Conservation (phyloP, 148 eudicot species). For the Amaranthus cruentus region DNA sequence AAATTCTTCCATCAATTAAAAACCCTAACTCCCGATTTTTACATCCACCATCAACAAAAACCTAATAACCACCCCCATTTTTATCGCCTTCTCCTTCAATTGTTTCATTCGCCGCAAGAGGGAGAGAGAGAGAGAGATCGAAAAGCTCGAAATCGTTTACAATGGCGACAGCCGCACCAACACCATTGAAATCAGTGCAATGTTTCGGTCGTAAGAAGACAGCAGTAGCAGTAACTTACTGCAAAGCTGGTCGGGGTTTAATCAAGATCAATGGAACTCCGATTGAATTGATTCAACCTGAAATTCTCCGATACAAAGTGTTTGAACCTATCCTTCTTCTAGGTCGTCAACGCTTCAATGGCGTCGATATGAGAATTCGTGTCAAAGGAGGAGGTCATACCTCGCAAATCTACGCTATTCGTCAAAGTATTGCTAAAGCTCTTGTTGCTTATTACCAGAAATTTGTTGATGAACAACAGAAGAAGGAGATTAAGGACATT, state of each 20-base stretch:
- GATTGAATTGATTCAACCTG: conserved; percentile 14
- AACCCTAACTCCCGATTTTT: too few species aligned
- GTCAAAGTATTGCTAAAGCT: conserved; percentile 9
- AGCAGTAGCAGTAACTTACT: conserved; percentile 16
- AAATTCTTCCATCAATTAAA: too few species aligned
- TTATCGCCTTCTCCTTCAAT: too few species aligned
- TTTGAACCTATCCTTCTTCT: conserved; percentile 16
- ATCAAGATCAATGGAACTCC: conserved; percentile 17
- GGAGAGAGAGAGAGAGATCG: conserved; percentile 1
- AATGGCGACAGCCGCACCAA: conserved; percentile 8
- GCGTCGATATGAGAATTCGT: conserved; percentile 13
- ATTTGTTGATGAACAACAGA: conserved; percentile 20
- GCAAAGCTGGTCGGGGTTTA: conserved; percentile 9
- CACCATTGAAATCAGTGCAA: conserved; percentile 7
- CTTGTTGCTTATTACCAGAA: conserved; percentile 14
- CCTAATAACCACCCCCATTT: too few species aligned
- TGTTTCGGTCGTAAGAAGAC: conserved; percentile 18
- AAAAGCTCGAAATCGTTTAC: neutral
- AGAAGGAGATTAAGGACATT: conserved; percentile 20
- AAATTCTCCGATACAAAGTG: conserved; percentile 20
- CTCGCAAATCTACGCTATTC: conserved; percentile 12
- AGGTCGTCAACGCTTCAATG: conserved; percentile 6
- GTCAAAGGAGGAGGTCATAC: conserved; percentile 19
- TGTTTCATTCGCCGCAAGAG: neutral
- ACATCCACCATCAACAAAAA: too few species aligned